phyloP scores from a whole-genome alignment of 345 rosid genomes.

The Rhodomyrtus tomentosa region DNA sequence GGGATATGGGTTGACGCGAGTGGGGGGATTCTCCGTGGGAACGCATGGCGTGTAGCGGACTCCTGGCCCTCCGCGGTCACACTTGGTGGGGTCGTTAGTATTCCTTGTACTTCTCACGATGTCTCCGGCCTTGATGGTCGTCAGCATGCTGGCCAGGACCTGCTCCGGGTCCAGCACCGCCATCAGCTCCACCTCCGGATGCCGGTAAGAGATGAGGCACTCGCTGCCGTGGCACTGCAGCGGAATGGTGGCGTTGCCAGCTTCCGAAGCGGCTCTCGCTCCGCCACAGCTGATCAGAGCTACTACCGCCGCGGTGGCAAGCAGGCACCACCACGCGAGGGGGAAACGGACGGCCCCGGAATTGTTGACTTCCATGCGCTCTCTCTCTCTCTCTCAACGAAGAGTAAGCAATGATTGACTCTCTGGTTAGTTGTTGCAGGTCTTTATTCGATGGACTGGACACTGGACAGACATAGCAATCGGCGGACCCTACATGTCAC shows the following conservation, averaged over 20 bases:
- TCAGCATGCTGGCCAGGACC: neutral
- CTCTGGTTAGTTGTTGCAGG: no score
- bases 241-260: neutral
- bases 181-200: neutral
- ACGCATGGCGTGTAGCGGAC: neutral
- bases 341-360: neutral
- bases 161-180: neutral
- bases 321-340: neutral
- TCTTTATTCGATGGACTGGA: no score
- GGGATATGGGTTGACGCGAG: neutral
- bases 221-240: neutral
- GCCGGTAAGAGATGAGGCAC: neutral
- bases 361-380: neutral
- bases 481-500: no score
- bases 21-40: accelerated
- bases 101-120: no score
- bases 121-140: accelerated
- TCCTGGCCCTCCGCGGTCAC: neutral
- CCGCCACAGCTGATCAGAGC: neutral
- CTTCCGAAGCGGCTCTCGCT: neutral
- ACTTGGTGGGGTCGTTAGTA: accelerated
- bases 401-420: neutral
- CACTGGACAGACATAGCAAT: no score
- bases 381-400: neutral
- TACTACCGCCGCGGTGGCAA: neutral